phyloP scores from a whole-genome alignment of 2,329 filamentous ascomycete species.

The Xylaria sp. region DNA sequence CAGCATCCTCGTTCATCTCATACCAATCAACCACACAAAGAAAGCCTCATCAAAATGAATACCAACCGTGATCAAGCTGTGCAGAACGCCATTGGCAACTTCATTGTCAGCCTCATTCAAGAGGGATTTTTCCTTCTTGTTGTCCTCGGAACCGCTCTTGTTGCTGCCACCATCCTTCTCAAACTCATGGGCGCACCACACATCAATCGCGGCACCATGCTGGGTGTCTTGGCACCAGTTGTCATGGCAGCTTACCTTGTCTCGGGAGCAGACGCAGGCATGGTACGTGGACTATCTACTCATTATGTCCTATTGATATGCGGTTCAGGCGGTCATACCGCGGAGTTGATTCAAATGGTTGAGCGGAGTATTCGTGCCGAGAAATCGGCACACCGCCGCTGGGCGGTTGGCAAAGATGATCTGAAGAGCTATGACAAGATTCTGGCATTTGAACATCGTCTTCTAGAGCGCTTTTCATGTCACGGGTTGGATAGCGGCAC shows the following conservation, averaged over 20 bases:
- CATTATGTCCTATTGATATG: slow-evolving; percentile 80
- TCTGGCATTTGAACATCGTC: slow-evolving; percentile 58
- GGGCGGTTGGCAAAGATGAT: slow-evolving; percentile 83
- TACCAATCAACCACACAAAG: slow-evolving; percentile 32
- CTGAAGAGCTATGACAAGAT: slow-evolving; percentile 75
- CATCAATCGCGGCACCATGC: not conserved
- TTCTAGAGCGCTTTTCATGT: slow-evolving; percentile 47
- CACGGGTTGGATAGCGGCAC: slow-evolving; percentile 52
- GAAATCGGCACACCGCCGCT: slow-evolving; percentile 74
- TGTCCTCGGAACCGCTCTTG: not conserved
- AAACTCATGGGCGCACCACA: slow-evolving; percentile 5
- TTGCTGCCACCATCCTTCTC: not conserved
- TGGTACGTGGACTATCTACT: slow-evolving; percentile 32
- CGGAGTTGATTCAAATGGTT: slow-evolving; percentile 92
- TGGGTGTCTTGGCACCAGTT: not conserved
- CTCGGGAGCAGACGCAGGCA: not conserved
- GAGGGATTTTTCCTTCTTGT: slow-evolving; percentile 8
- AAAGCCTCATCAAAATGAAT: slow-evolving; percentile 37
- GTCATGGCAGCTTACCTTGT: slow-evolving; percentile 20
- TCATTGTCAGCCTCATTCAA: slow-evolving; percentile 12
- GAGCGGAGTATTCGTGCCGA: slow-evolving; percentile 64
- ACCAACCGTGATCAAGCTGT: slow-evolving; percentile 28
- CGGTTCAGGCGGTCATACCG: slow-evolving; percentile 92
- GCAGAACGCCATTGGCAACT: slow-evolving; percentile 12
- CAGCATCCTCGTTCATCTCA: slow-evolving; percentile 1